Percentiles rank a stretch among this genome's conserved stretches.
Evolutionary conservation across 2,329 filamentous ascomycete genomes (phyloP).

Genomic region (Tolypocladium tundrense): DNA sequence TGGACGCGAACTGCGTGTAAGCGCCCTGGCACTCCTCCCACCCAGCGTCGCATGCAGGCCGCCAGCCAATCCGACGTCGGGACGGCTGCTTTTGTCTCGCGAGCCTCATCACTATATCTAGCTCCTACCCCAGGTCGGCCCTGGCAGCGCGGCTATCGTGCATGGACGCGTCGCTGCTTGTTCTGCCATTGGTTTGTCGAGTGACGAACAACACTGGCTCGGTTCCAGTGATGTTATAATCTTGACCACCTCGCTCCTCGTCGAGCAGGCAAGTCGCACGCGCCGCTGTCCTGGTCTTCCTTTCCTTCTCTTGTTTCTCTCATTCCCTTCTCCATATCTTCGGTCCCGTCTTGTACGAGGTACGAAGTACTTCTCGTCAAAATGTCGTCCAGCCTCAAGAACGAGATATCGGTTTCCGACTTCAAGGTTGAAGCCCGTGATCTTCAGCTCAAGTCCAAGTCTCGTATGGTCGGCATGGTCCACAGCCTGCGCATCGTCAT

Average conservation of each 20-base stretch:
- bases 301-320: constrained; percentile 1
- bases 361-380: not conserved
- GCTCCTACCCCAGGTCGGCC: not conserved
- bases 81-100: not conserved
- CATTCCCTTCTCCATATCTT: constrained; percentile 1
- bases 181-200: not conserved
- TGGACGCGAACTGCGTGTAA: constrained; percentile 1
- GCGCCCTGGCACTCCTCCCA: constrained; percentile 2
- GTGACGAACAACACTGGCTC: not conserved
- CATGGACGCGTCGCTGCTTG: constrained; percentile 11
- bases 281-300: not conserved
- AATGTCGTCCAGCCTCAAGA: constrained; percentile 24
- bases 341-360: not conserved
- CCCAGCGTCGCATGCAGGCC: not conserved
- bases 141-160: constrained; percentile 12
- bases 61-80: constrained; percentile 1
- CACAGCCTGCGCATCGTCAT: constrained; percentile 36
- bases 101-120: not conserved
- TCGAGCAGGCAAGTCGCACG: not conserved
- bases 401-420: constrained; percentile 31
- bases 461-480: constrained; percentile 27
- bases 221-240: not conserved
- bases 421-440: constrained; percentile 36
- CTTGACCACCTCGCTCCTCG: not conserved
- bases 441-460: constrained; percentile 24